Evolutionary conservation across 495 filamentous ascomycete species (phyloP).

Genomic region (Lichina pygmaea): DNA sequence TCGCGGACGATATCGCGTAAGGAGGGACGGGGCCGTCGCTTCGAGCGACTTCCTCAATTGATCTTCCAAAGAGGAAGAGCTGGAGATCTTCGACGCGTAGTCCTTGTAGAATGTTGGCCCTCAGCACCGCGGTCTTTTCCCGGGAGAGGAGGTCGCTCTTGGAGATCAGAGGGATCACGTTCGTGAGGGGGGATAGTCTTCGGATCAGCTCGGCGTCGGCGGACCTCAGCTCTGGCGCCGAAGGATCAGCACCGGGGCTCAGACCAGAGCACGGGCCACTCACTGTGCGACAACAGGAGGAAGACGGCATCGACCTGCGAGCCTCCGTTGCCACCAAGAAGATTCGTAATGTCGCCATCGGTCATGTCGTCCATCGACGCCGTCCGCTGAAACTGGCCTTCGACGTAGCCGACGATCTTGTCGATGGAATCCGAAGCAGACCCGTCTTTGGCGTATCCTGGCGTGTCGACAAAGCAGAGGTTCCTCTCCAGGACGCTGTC

Average conservation of each 20-base stretch:
- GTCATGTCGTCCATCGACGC: constrained; percentile 26
- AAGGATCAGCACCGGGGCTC: constrained; percentile 5
- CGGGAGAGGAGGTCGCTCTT: constrained; percentile 43
- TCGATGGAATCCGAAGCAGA: constrained; percentile 27
- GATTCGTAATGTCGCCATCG: constrained; percentile 48
- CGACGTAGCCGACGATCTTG: constrained; percentile 45
- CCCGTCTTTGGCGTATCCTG: constrained; percentile 34
- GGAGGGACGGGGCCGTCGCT: constrained; percentile 18
- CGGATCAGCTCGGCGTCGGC: constrained; percentile 55
- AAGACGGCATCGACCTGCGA: constrained; percentile 74
- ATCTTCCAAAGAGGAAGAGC: constrained; percentile 37
- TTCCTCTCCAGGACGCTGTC: constrained; percentile 78
- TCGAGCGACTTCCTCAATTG: constrained; percentile 8
- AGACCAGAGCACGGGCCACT: constrained; percentile 4
- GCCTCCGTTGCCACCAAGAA: constrained; percentile 68
- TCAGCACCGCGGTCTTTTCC: constrained; percentile 31
- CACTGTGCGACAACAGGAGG: constrained; percentile 47
- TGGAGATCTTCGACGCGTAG: constrained; percentile 32
- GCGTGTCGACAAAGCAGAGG: constrained; percentile 83
- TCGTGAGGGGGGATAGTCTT: constrained; percentile 50
- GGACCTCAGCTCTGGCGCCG: constrained; percentile 30
- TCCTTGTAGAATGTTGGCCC: constrained; percentile 30
- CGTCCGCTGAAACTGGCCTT: constrained; percentile 40
- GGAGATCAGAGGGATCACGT: constrained; percentile 63
- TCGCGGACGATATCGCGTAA: constrained; percentile 60